Conservation (phyloP, 441 rosid species). For the Cnidoscolus chayamansa region DNA sequence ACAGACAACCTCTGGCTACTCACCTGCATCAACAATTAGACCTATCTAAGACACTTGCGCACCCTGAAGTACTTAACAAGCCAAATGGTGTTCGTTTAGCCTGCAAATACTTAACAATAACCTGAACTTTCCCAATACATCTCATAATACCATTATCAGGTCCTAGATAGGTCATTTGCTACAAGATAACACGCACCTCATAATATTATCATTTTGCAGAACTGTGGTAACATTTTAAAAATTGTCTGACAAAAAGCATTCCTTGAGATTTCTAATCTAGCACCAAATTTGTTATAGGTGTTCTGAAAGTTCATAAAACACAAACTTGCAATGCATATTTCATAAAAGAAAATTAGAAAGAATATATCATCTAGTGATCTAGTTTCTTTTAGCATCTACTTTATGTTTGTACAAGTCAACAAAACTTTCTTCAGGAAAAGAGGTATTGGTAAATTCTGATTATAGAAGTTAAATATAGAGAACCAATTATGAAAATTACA, state of each 20-base stretch:
- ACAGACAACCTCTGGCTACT: conserved; percentile 73
- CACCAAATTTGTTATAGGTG: background rate
- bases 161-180: background rate
- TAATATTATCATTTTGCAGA: background rate
- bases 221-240: background rate
- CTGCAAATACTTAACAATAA: background rate
- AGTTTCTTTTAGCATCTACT: background rate
- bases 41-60: background rate
- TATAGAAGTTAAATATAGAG: too few relatives aligned
- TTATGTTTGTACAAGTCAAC: background rate
- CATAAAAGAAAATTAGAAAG: background rate
- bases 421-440: background rate
- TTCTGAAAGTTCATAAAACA: background rate
- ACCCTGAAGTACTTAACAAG: background rate
- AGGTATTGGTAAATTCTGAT: too few relatives aligned
- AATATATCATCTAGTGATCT: background rate
- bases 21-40: conserved; percentile 35
- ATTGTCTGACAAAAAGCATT: background rate
- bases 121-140: background rate
- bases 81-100: background rate
- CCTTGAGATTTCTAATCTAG: background rate
- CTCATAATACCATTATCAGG: background rate
- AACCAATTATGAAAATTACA: too few relatives aligned
- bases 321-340: background rate
- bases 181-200: background rate